Base-by-base conservation (phyloP, 2,329 filamentous ascomycete genomes). In the Diaporthe capsici region DNA sequence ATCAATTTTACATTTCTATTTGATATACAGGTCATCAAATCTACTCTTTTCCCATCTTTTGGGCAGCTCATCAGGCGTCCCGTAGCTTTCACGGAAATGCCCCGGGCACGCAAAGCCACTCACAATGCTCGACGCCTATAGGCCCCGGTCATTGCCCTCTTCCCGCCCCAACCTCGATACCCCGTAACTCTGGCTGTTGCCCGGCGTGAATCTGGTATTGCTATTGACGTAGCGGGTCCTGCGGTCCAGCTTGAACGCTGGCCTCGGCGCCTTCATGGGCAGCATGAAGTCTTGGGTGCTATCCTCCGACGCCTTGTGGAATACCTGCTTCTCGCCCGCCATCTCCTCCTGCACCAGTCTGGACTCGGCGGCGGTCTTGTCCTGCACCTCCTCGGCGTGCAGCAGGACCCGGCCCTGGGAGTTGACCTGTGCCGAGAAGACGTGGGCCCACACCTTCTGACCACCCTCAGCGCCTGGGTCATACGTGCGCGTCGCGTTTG, bases 371-470 rank as follows among this genome's bases (percentile, higher is more conserved):
- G 17, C 4, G 13, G 22, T 2, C 58, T 5, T 34, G 25, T 12
- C 39, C 25, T 81, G 76, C 0, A 86, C 82, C 65, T 88, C 86
- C 22, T 80, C 80, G n/a, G 90, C 81, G 25, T 81, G 81, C 55
- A 91, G 76, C 9, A 85, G 78, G 17, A 92, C 82, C 78, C 83
- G 87, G 75, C 91, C 91, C 67, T 83, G 84, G 2, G 89, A 86
- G 80, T 90, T 87, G 68, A 90, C 80, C 76, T 81, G 84, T 49
- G 88, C 88, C 12, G 81, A 82, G 31, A 81, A 77, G 4, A 88
- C 83, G 73, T 87, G 84, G 53, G 90, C 85, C 80, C 87, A 91
- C 9, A 88, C 78, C 85, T 92, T 92, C 76, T 86, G 83, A 49
- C 91, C 91, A 74, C 91, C 91, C 42, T 79, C 79, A 3, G 86